Evolutionary conservation across 2,329 filamentous ascomycete genomes (phyloP), one percentile per base, ranked within the genome.

Genomic region (Sclerotinia nivalis): DNA sequence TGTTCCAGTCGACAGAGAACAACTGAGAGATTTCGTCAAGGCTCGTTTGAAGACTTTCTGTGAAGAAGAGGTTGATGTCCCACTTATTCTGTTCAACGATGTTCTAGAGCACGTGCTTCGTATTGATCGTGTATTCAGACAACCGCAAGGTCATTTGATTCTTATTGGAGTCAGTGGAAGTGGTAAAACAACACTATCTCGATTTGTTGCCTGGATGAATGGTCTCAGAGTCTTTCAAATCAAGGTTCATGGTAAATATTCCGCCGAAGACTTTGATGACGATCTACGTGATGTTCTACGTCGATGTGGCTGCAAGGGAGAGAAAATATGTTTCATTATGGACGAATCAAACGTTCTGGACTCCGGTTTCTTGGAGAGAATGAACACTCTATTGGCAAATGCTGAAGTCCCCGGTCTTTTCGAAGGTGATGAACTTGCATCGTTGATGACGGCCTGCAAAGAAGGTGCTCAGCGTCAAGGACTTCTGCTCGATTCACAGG

Each of bases 271-370:
- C 82, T 99, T 99, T 78, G 96, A 99, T 78, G 96, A 99, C 70
- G 96, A 99, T 80, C 84, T 99, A 49, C 89, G 96, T 74, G 95
- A 94, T 78, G 96, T 99, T 12, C 88, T 99, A 54, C 91, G 96
- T 59, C 89, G 96, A 70, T 96, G 93, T 76, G 96, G 96, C 73
- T 98, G 95, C 84, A 97, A 97, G 84, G 96, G 96, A 49, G 96
- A 99, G 80, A 98, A 98, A 85, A 97, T 99, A 62, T 99, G 96
- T 83, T 99, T 99, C 84, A 97, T 99, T 83, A 98, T 99, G 94
- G 96, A 99, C 79, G 96, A 99, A 83, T 91, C 95, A 13, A 99
- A 99, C 77, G 96, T 99, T 49, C 87, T 99, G 40, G 96, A 99
- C 80, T 99, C 96, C 56, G 96, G 96, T 68, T 99, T 99, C 89